These are phyloP conservation scores for Conidiobolus incongruus DNA, from an alignment of 371 early-diverging fungal genomes.

Conservation along the genomic window DNA sequence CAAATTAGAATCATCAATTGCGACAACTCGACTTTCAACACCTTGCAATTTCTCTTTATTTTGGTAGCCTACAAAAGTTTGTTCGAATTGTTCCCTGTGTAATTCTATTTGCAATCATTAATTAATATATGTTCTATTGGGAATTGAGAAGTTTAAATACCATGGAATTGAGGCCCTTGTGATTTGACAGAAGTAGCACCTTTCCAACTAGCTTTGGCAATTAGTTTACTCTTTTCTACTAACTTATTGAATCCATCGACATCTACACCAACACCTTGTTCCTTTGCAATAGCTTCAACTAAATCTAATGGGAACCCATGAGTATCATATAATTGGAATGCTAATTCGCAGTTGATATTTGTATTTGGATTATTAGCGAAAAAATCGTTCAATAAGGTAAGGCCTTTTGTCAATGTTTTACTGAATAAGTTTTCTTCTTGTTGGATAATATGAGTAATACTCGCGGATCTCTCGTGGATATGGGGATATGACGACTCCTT, in stretches of 20 bases:
- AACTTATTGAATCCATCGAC: slow-evolving; percentile 6
- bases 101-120: too few species aligned
- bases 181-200: too few species aligned
- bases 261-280: slow-evolving; percentile 45
- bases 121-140: too few species aligned
- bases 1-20: too few species aligned
- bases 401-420: slow-evolving; percentile 33
- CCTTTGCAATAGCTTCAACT: slow-evolving; percentile 37
- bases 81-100: too few species aligned
- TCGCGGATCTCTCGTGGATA: slow-evolving; percentile 20
- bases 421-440: slow-evolving; percentile 43
- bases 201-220: not conserved
- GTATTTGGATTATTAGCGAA: slow-evolving; percentile 19
- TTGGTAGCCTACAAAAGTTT: not conserved
- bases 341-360: slow-evolving; percentile 21
- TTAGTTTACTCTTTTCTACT: not conserved
- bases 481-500: slow-evolving; percentile 37
- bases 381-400: slow-evolving; percentile 25
- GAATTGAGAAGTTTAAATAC: too few species aligned
- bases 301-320: slow-evolving; percentile 60
- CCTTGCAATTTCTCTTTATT: not conserved
- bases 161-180: too few species aligned
- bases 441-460: slow-evolving; percentile 24
- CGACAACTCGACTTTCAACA: slow-evolving; percentile 7
- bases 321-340: slow-evolving; percentile 47